Percentiles rank a stretch among this genome's conserved stretches.
Evolutionary conservation across 2,329 filamentous ascomycete species (phyloP).

Genomic region (Sclerotinia trifoliorum): DNA sequence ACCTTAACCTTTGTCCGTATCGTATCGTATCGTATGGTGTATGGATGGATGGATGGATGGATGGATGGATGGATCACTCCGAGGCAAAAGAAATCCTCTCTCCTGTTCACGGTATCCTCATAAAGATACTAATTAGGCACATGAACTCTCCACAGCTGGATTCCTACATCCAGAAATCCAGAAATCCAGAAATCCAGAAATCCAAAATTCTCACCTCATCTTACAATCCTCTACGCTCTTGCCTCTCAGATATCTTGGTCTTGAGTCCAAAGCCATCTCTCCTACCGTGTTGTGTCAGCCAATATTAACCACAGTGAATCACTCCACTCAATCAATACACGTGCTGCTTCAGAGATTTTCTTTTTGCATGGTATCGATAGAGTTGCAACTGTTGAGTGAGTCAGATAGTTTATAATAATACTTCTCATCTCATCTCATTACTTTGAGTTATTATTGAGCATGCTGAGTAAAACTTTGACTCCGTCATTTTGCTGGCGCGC

Average conservation of each 20-base stretch:
- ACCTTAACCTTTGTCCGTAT: neutral
- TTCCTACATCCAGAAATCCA: no score
- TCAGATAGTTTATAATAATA: neutral
- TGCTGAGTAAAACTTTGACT: constrained; percentile 6
- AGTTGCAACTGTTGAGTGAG: constrained; percentile 10
- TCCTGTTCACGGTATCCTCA: no score
- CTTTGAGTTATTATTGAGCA: neutral
- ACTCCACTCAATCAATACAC: constrained; percentile 28
- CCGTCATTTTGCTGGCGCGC: no score
- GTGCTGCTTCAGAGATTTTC: constrained; percentile 31
- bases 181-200: no score
- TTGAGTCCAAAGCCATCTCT: neutral
- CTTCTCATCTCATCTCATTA: constrained; percentile 6
- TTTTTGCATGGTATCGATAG: neutral
- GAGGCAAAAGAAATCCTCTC: no score
- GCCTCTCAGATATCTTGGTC: constrained; percentile 12
- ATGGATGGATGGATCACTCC: no score
- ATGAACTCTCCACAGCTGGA: no score
- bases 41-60: no score
- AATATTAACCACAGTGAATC: constrained; percentile 5
- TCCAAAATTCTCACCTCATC: neutral
- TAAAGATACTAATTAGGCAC: no score
- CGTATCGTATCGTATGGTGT: neutral
- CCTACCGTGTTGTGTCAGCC: constrained; percentile 23
- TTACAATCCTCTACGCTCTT: neutral